Conservation (phyloP, 2,329 filamentous ascomycete genomes). For the Truncatella angustata region DNA sequence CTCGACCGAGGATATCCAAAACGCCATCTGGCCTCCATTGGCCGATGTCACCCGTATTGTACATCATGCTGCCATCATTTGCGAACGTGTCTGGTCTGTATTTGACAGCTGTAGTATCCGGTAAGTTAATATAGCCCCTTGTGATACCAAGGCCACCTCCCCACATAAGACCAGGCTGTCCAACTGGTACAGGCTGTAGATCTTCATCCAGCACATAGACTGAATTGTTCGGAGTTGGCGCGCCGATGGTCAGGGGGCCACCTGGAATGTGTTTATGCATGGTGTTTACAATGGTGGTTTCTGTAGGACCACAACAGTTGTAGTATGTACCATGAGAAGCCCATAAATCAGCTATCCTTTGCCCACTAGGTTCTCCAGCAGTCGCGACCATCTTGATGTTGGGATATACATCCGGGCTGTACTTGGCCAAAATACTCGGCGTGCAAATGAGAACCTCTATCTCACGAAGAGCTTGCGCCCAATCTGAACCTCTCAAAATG, state of each 20-base stretch:
- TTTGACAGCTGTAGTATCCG: slow-evolving; percentile 45
- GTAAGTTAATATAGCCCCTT: slow-evolving; percentile 53
- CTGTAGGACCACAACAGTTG: slow-evolving; percentile 60
- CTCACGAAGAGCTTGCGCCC: slow-evolving; percentile 44
- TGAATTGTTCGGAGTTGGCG: slow-evolving; percentile 54
- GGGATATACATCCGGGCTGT: slow-evolving; percentile 42
- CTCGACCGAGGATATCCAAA: slow-evolving; percentile 53
- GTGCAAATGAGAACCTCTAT: slow-evolving; percentile 55
- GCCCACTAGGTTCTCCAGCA: slow-evolving; percentile 51
- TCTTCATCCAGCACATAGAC: slow-evolving; percentile 53
- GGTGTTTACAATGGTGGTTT: slow-evolving; percentile 59
- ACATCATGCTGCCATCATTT: slow-evolving; percentile 52
- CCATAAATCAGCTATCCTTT: slow-evolving; percentile 54
- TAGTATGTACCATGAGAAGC: slow-evolving; percentile 45
- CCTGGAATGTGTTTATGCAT: slow-evolving; percentile 49
- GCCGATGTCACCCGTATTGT: slow-evolving; percentile 59
- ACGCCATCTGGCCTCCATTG: slow-evolving; percentile 52
- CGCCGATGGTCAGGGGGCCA: slow-evolving; percentile 49
- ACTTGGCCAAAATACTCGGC: slow-evolving; percentile 52
- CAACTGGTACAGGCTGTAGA: slow-evolving; percentile 41
- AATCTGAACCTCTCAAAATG: slow-evolving; percentile 48
- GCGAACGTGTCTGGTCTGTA: slow-evolving; percentile 51
- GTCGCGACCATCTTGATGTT: slow-evolving; percentile 52
- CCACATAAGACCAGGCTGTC: slow-evolving; percentile 53
- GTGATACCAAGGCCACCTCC: slow-evolving; percentile 55